Base-by-base conservation (phyloP, 805 yeast genomes). In the Myxozyma lipomycoides region DNA sequence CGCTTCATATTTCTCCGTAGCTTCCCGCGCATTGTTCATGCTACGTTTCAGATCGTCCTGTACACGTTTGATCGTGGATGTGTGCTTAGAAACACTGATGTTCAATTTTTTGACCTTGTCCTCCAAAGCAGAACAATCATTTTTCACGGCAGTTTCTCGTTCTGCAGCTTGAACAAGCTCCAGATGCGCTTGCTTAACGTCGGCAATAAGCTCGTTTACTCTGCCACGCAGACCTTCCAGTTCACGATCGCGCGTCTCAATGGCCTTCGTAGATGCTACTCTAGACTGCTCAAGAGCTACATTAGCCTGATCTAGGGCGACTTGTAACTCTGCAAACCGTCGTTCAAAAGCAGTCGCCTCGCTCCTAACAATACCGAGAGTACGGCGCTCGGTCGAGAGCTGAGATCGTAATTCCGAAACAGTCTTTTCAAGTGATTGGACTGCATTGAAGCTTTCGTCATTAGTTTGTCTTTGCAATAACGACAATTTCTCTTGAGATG, bases 1-100 rank as follows among this genome's bases (percentile, higher is more conserved):
- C 34, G 68, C 65, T 51, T 79, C 81, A 60, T 80, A 82, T 55
- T 76, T 80, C 37, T 62, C 61, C 61, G 80, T 84, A 24, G 78
- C 72, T 25, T 75, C 77, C 30, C 68, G 59, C 18, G 80, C 77
- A 48, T 78, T 63, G 12, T 70, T 58, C 1, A 70, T 68, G 60
- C 82, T 85, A 21, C 70, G 64, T 28, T 67, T 68, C 45, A 75
- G 62, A 37, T 76, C 75, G 3, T 58, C 56, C 61, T 49, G 65
- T 46, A 38, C 15, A 10, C 34, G 34, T 28, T 15, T 28, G 15
- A 28, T 28, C 10, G 34, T 28, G 10, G 10, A 10, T 10, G 34
- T 10, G 15, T 15, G 34, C 34, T 28, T 28, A 15, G 10, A 28
- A 10, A 10, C 34, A 15, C 10, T 28, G 12, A 28, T 10, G 10